Conservation (phyloP, 1,284 basidiomycete species). For the Apiotrichum sp. region DNA sequence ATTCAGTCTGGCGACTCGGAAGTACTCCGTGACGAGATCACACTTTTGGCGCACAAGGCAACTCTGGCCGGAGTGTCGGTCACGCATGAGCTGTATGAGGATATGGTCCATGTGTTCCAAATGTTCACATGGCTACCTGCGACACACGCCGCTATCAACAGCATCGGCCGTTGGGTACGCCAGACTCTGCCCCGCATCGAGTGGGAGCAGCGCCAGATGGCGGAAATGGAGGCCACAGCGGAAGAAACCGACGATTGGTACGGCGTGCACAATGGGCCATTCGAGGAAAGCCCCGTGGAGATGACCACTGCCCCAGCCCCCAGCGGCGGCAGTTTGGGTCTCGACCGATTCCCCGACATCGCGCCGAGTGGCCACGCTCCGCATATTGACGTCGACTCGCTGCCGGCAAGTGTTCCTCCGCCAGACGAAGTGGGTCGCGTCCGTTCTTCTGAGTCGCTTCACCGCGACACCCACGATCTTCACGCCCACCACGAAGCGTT, state of each 20-base stretch:
- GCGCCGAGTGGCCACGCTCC: neutral
- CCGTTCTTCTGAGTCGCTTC: neutral
- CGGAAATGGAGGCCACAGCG: slow-evolving; percentile 1
- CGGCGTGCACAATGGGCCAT: neutral
- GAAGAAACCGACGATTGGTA: slow-evolving; percentile 7
- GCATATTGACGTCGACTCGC: slow-evolving; percentile 1
- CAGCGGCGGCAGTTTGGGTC: neutral
- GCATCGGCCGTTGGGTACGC: slow-evolving; percentile 56
- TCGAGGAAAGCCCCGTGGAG: neutral
- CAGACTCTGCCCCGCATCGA: slow-evolving; percentile 61
- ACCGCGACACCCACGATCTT: neutral
- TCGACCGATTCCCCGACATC: neutral
- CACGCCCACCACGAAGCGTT: slow-evolving; percentile 2
- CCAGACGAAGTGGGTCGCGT: neutral
- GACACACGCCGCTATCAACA: slow-evolving; percentile 61
- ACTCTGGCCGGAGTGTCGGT: slow-evolving; percentile 79
- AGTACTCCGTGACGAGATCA: slow-evolving; percentile 85
- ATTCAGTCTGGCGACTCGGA: slow-evolving; percentile 94
- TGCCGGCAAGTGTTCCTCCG: neutral
- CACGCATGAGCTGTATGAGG: slow-evolving; percentile 86
- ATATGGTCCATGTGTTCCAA: slow-evolving; percentile 88
- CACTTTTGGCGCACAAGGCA: slow-evolving; percentile 91
- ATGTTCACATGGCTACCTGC: slow-evolving; percentile 74
- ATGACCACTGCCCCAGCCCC: neutral
- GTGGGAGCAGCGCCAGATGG: slow-evolving; percentile 20